Evolutionary conservation across 179 eudicot genomes (phyloP).

Genomic region (Beta corolliflora): DNA sequence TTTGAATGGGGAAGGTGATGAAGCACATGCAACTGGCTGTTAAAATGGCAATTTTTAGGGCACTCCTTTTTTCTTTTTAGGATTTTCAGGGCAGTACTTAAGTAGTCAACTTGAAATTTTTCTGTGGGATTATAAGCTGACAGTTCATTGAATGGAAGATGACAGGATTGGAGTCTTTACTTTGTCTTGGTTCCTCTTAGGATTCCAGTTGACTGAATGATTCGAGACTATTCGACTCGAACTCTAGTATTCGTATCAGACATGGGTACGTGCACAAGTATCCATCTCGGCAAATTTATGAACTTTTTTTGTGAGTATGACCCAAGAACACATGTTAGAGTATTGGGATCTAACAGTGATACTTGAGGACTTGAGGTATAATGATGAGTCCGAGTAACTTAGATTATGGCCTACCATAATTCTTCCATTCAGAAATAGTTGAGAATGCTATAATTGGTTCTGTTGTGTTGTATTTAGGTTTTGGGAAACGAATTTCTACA

Average conservation of each 20-base stretch:
- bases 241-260: too few relatives aligned
- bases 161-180: neutral
- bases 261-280: too few relatives aligned
- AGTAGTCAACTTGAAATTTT: neutral
- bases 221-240: too few relatives aligned
- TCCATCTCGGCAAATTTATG: too few relatives aligned
- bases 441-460: neutral
- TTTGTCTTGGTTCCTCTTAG: too few relatives aligned
- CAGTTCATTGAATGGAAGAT: neutral
- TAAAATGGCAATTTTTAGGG: neutral
- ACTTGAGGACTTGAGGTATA: too few relatives aligned
- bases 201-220: neutral
- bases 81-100: neutral
- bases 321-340: too few relatives aligned
- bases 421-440: too few relatives aligned
- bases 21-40: neutral
- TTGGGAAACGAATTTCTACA: neutral
- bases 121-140: constrained; percentile 10
- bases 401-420: too few relatives aligned
- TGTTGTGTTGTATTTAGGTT: neutral
- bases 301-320: too few relatives aligned
- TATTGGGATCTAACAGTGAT: neutral
- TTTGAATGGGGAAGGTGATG: neutral
- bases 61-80: too few relatives aligned
- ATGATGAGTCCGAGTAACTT: too few relatives aligned